These are phyloP conservation scores for Multifurca ochricompacta DNA, from an alignment of 768 basidiomycete species.

Conservation along the genomic window DNA sequence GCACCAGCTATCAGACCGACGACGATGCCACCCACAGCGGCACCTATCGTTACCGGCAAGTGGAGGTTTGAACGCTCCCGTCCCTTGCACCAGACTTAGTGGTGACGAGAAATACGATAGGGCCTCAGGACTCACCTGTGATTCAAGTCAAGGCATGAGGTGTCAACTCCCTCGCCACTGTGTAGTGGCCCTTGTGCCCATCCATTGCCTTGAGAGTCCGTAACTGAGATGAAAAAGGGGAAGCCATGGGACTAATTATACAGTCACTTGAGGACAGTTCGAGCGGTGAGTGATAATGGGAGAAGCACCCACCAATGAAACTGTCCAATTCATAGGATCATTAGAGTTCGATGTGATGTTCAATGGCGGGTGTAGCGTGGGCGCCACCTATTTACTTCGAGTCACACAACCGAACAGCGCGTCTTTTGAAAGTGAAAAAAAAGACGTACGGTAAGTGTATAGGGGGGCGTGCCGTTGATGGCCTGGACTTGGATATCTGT, in stretches of 20 bases:
- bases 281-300: neutral
- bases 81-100: neutral
- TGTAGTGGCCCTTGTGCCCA: conserved; percentile 58
- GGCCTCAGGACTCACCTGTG: neutral
- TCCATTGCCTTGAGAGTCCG: conserved; percentile 40
- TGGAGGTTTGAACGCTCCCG: neutral
- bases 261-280: conserved; percentile 18
- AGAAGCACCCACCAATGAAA: conserved; percentile 28
- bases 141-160: conserved; percentile 34
- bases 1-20: conserved; percentile 24
- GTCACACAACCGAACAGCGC: neutral
- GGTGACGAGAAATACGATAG: neutral
- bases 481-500: conserved; percentile 47
- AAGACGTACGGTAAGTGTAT: conserved; percentile 43
- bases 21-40: conserved; percentile 23
- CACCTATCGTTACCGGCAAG: conserved; percentile 6
- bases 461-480: conserved; percentile 53
- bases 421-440: neutral
- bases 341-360: conserved; percentile 43
- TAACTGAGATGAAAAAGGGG: conserved; percentile 49
- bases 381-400: conserved; percentile 38
- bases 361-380: conserved; percentile 51
- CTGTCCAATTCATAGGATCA: conserved; percentile 50
- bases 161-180: conserved; percentile 37
- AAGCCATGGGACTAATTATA: conserved; percentile 41